phyloP scores from a whole-genome alignment of 371 early-diverging fungal genomes.

The Rhizopus microsporus region DNA sequence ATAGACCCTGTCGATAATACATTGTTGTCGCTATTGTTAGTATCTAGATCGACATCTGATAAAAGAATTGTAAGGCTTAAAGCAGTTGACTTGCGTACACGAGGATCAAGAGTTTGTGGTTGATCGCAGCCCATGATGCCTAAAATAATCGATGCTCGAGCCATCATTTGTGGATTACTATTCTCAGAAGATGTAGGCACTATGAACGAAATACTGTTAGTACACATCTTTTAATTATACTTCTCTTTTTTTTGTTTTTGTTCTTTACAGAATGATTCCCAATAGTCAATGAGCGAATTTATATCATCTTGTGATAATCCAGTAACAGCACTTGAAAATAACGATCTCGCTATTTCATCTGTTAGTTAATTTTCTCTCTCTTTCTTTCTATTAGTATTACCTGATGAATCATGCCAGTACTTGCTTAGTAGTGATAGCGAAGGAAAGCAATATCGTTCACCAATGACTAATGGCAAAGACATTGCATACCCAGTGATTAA shows the following conservation, averaged over 20 bases:
- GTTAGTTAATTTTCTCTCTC: neutral
- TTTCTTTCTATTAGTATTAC: conserved; percentile 36
- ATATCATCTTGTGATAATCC: conserved; percentile 51
- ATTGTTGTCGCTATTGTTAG: conserved; percentile 5
- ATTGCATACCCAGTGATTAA: conserved; percentile 55
- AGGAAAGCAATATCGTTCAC: conserved; percentile 57
- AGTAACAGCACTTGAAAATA: conserved; percentile 48
- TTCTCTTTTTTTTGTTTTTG: neutral
- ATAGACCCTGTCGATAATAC: conserved; percentile 56
- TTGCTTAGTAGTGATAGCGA: conserved; percentile 77
- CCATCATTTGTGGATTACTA: conserved; percentile 62
- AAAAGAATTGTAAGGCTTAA: conserved; percentile 60
- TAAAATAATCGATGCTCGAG: conserved; percentile 73
- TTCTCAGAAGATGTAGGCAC: conserved; percentile 62
- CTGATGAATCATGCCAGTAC: conserved; percentile 85
- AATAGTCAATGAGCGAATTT: conserved; percentile 59
- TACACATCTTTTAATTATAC: neutral
- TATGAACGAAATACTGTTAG: conserved; percentile 19
- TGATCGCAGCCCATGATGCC: conserved; percentile 71
- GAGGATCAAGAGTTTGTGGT: conserved; percentile 50
- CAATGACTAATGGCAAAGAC: conserved; percentile 56
- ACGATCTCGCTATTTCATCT: conserved; percentile 30
- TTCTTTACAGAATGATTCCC: conserved; percentile 58
- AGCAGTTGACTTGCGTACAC: conserved; percentile 56
- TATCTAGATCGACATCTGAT: conserved; percentile 45